Conservation (phyloP, 2,329 filamentous ascomycete species). For the Alternaria postmessia region DNA sequence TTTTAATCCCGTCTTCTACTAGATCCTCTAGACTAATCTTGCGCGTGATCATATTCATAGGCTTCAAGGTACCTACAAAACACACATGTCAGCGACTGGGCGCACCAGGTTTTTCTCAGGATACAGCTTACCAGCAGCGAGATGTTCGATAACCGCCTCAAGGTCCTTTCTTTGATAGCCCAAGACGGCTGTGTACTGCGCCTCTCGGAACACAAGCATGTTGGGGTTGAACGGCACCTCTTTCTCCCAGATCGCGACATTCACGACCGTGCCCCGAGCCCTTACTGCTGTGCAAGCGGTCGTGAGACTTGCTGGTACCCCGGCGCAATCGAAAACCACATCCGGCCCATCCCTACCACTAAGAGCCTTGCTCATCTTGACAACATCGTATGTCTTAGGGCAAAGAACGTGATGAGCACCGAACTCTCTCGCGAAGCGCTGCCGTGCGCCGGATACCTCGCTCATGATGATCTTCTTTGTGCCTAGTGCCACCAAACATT, state of each 20-base stretch:
- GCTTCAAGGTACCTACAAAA: constrained; percentile 57
- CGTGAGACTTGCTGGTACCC: constrained; percentile 59
- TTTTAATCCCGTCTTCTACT: constrained; percentile 65
- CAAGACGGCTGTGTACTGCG: constrained; percentile 60
- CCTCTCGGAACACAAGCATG: constrained; percentile 62
- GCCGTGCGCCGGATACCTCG: constrained; percentile 62
- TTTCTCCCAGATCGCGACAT: constrained; percentile 71
- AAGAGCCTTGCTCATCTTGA: constrained; percentile 56
- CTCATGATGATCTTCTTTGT: constrained; percentile 65
- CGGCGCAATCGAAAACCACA: constrained; percentile 69
- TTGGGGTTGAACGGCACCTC: constrained; percentile 63
- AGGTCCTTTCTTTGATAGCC: constrained; percentile 65
- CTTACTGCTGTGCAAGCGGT: constrained; percentile 60
- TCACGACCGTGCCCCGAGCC: constrained; percentile 66
- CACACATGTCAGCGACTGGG: not conserved
- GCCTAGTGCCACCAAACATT: constrained; percentile 64
- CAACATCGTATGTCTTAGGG: constrained; percentile 61
- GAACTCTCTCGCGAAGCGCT: constrained; percentile 61
- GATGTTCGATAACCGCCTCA: constrained; percentile 63
- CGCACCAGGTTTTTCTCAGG: not conserved
- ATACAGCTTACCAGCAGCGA: constrained; percentile 45
- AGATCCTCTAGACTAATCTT: constrained; percentile 64
- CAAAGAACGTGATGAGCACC: constrained; percentile 65
- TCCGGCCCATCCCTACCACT: constrained; percentile 62
- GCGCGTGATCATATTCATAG: constrained; percentile 67